phyloP scores from a whole-genome alignment of 306 rosid genomes.

The Quercus wislizeni region DNA sequence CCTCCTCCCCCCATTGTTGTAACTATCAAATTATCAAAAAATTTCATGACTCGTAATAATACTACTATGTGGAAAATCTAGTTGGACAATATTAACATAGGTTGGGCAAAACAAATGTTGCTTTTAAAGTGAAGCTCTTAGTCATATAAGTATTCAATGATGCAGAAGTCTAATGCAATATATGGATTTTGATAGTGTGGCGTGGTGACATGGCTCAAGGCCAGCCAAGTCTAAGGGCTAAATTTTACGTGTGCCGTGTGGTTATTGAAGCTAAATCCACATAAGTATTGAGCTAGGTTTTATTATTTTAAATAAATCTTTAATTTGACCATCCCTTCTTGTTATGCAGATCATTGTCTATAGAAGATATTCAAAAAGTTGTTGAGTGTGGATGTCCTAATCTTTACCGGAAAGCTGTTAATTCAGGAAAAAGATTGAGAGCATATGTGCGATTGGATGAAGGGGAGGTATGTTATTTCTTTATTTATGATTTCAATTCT shows the following conservation, averaged over 20 bases:
- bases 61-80: no score
- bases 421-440: constrained; percentile 90
- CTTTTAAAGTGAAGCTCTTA: not conserved
- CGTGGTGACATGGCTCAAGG: no score
- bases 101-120: not conserved
- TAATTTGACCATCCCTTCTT: constrained; percentile 11
- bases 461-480: constrained; percentile 71
- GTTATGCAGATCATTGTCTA: constrained; percentile 58
- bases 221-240: no score
- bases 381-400: constrained; percentile 84
- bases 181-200: no score
- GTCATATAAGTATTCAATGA: not conserved
- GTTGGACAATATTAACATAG: not conserved
- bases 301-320: not conserved
- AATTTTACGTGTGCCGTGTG: no score
- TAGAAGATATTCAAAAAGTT: constrained; percentile 55
- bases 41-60: accelerated
- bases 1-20: no score
- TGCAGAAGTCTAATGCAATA: no score
- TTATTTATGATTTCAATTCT: constrained; percentile 7
- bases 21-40: no score
- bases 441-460: constrained; percentile 70
- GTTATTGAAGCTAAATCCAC: no score
- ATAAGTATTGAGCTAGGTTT: constrained; percentile 1
- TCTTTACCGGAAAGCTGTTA: constrained; percentile 74